A percentile compares a stretch with the other conserved stretches of the same genome.
These are phyloP conservation scores for Eurotiales sp. DNA, from an alignment of 2,329 filamentous ascomycete species.

Conservation along the genomic window DNA sequence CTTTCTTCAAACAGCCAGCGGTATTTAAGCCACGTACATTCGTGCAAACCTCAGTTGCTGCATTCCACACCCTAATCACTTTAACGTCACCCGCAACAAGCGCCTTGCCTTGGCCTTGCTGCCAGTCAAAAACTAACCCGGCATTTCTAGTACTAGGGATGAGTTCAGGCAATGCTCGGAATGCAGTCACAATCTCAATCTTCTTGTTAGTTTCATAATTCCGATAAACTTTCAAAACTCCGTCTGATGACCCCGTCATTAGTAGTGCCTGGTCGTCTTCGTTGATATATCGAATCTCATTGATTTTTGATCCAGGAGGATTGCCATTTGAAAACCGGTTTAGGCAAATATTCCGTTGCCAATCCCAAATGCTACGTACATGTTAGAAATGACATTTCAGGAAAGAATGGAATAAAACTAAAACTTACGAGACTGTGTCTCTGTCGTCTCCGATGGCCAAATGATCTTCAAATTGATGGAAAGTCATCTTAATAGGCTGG, in stretches of 20 bases:
- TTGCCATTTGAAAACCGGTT: constrained; percentile 93
- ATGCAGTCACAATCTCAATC: constrained; percentile 83
- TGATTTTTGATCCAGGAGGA: constrained; percentile 83
- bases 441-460: constrained; percentile 89
- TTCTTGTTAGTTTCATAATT: constrained; percentile 76
- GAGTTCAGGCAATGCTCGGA: constrained; percentile 88
- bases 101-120: constrained; percentile 91
- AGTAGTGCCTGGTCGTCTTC: constrained; percentile 94
- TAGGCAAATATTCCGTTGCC: constrained; percentile 70
- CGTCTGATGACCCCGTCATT: constrained; percentile 93
- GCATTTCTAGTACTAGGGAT: constrained; percentile 92
- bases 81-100: constrained; percentile 96
- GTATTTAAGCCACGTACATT: constrained; percentile 45
- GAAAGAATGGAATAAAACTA: not conserved
- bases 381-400: constrained; percentile 8
- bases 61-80: constrained; percentile 94
- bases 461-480: constrained; percentile 97
- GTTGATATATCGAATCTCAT: constrained; percentile 95
- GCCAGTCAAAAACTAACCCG: constrained; percentile 97
- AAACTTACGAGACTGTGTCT: constrained; percentile 67
- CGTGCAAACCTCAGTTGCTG: constrained; percentile 85
- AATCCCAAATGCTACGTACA: constrained; percentile 73
- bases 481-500: constrained; percentile 88
- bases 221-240: constrained; percentile 87
- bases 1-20: not conserved